A percentile compares a stretch with the other conserved stretches of the same genome.
Evolutionary conservation across 2,329 filamentous ascomycete genomes (phyloP).

Genomic region (Plenodomus biglobosus): DNA sequence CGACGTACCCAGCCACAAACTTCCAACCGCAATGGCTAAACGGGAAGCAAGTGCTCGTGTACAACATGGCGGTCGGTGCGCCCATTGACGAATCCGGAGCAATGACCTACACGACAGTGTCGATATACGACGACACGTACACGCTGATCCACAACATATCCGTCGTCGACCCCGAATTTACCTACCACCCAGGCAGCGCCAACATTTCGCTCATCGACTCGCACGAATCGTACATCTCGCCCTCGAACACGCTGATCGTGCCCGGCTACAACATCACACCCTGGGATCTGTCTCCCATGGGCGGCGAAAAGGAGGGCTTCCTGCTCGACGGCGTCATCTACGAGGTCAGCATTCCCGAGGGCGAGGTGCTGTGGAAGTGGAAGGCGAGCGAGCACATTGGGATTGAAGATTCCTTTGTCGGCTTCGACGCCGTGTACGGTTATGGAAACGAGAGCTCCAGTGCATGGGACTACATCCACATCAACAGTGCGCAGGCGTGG

Average conservation of each 20-base stretch:
- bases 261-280: slow-evolving; percentile 10
- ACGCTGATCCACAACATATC: slow-evolving; percentile 9
- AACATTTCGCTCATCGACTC: slow-evolving; percentile 11
- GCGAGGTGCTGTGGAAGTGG: slow-evolving; percentile 10
- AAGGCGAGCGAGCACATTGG: slow-evolving; percentile 12
- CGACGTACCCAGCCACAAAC: no score
- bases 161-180: background rate
- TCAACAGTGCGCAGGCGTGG: no score
- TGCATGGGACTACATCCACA: no score
- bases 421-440: no score
- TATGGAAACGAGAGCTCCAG: no score
- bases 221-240: slow-evolving; percentile 12
- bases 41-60: no score
- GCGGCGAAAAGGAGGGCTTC: slow-evolving; percentile 2
- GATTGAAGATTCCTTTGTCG: no score
- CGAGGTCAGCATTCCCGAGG: slow-evolving; percentile 10
- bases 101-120: no score
- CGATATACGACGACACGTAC: slow-evolving; percentile 3
- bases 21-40: no score
- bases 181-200: background rate
- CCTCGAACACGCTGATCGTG: slow-evolving; percentile 8
- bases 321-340: slow-evolving; percentile 1
- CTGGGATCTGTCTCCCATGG: slow-evolving; percentile 8
- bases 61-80: no score
- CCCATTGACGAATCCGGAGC: no score